Base-by-base conservation (phyloP, 148 eudicot species). In the Diospyros kaki region DNA sequence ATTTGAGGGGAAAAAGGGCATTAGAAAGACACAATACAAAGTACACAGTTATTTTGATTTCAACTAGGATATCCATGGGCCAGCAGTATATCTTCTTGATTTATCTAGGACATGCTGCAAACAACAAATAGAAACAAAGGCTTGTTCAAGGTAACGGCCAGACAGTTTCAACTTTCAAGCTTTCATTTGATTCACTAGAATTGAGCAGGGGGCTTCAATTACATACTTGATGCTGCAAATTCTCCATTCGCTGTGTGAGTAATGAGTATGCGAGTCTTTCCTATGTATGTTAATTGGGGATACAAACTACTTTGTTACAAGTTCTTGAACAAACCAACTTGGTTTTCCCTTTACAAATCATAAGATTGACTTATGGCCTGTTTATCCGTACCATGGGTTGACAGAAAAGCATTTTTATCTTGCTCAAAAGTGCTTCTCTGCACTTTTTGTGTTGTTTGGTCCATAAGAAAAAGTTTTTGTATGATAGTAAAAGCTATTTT, bases 1-100 rank as follows among this genome's bases (percentile, higher is more conserved):
- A 80, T 77, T 40, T 18, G 12, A 52, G 28, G 14, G 59, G 14
- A 15, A 75, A 76, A 72, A 43, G 43, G 18, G 54, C 28, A 43
- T 73, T 51, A 73, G 77, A 78, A 67, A 54, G 13, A 64, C 45
- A 53, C n/a, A 64, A 40, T 28, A 28, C 14, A 1, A 2, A 65
- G 28, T 65, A 42, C 9, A 58, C 38, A 56, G 60, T 46, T 13
- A 8, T 42, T 9, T 6, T 3, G 15, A 40, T 41, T 6, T n/a
- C 9, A 53, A 28, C 59, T 42, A 13, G 73, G 5, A 7, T 43
- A 56, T 15, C 9, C 13, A 17, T 17, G 39, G 42, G 39, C 14
- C 50, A 41, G 41, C 46, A 68, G 12, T 66, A 9, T 17, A 38
- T n/a, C 45, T 51, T 55, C 28, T 15, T 68, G 42, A 50, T 18